Base-by-base conservation (phyloP, 257 asterid genomes). In the Ilex aquifolium region DNA sequence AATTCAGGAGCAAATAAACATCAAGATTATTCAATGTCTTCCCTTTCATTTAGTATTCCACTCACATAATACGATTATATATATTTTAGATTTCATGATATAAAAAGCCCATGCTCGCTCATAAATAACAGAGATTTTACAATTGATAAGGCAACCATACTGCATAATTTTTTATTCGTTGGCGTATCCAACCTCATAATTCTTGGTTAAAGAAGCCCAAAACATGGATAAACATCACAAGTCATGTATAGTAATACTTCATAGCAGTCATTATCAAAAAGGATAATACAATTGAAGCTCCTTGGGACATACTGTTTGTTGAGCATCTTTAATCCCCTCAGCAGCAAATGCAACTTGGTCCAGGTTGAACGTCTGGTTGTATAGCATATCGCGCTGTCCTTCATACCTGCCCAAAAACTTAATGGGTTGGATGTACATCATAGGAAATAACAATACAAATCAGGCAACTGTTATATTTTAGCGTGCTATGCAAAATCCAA, bases 281-380 rank as follows among this genome's bases (percentile, higher is more conserved):
- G 65, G 30, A 29, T 40, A 67, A 62, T 62, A 44, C 63, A 73
- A 3, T 55, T 52, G 7, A 46, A 69, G 68, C 57, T 53, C 71
- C 46, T 44, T 30, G 17, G 44, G 51, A 76, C 97, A 76, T 87
- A 92, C 99, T 66, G 99, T 92, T 78, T 92, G 95, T 72, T 92
- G 99, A 59, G 99, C 97, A 83, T 92, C 97, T 82, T 89, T 92
- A 36, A 92, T 89, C 63, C 97, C 99, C 72, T 92, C 99, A 60
- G 99, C 69, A 72, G 99, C 99, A 83, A 92, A 92, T 64, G 96
- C 79, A 71, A 92, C 97, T 89, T 89, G 96, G 73, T 89, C 99
- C 39, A 92, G 82, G 79, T 87, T 92, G 79, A 85, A 92, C 13
- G 97, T 92, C 87, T 89, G 97, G 70, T 89, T 89, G 71, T 79